Evolutionary conservation across 768 basidiomycete species (phyloP).

Genomic region (Leucogyrophana mollusca): DNA sequence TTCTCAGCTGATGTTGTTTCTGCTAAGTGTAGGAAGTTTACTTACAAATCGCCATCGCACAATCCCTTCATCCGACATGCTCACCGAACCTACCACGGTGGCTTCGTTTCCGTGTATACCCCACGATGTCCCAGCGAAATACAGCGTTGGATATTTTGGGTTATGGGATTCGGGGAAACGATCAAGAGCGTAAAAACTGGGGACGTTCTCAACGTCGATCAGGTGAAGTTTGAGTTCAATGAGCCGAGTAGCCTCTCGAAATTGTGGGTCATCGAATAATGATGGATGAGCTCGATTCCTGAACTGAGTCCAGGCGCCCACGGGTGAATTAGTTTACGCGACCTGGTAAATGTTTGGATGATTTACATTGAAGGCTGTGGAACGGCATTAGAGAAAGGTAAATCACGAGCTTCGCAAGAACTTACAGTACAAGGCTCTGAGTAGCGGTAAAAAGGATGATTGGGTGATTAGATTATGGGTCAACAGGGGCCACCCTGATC

Average conservation of each 20-base stretch:
- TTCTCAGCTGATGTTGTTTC: conserved; percentile 9
- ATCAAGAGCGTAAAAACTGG: conserved; percentile 16
- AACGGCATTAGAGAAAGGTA: not conserved
- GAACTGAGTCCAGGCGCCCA: conserved; percentile 25
- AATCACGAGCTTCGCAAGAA: not conserved
- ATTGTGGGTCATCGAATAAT: conserved; percentile 52
- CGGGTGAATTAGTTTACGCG: conserved; percentile 35
- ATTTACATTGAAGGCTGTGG: conserved; percentile 51
- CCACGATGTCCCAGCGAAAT: conserved; percentile 46
- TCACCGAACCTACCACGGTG: conserved; percentile 47
- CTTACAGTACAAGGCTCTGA: conserved; percentile 26
- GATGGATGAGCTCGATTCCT: conserved; percentile 28
- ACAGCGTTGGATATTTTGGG: conserved; percentile 40
- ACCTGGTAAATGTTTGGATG: conserved; percentile 1
- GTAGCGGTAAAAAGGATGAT: not conserved
- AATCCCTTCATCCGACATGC: conserved; percentile 43
- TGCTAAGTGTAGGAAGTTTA: conserved; percentile 7
- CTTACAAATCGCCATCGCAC: conserved; percentile 64
- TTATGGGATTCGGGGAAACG: conserved; percentile 20
- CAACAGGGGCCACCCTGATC: not conserved
- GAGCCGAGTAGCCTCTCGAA: conserved; percentile 65
- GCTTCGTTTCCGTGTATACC: conserved; percentile 43
- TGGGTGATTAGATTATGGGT: not conserved
- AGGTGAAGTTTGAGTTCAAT: conserved; percentile 56
- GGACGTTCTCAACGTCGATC: conserved; percentile 29